Evolutionary conservation across 1,284 basidiomycete species (phyloP).

Genomic region (Irpex sp.): DNA sequence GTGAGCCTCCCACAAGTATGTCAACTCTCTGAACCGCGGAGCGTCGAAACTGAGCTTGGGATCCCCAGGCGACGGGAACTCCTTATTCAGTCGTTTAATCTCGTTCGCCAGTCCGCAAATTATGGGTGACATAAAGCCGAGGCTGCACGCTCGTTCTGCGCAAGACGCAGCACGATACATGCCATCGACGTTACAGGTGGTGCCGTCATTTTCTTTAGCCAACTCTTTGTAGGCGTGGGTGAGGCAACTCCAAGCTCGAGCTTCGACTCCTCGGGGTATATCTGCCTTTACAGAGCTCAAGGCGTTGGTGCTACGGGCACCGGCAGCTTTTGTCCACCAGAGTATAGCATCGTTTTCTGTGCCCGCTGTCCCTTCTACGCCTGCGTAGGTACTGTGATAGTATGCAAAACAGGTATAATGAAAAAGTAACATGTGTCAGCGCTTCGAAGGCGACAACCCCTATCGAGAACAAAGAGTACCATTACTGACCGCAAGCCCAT

Average conservation of each 20-base stretch:
- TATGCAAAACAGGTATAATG: neutral
- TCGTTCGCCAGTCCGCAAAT: neutral
- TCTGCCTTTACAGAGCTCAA: neutral
- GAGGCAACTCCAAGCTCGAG: neutral
- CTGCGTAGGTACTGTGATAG: neutral
- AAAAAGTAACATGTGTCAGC: neutral
- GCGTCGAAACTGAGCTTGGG: neutral
- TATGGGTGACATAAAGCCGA: constrained; percentile 2
- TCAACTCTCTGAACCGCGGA: constrained; percentile 1
- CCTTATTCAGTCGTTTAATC: neutral
- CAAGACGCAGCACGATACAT: constrained; percentile 3
- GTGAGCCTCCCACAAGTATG: constrained; percentile 12
- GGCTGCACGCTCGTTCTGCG: constrained; percentile 1
- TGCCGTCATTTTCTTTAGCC: neutral
- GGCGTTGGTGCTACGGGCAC: neutral
- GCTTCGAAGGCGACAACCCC: neutral
- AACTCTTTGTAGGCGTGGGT: neutral
- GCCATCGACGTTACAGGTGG: constrained; percentile 5
- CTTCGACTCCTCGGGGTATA: neutral
- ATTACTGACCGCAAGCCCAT: neutral
- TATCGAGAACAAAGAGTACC: neutral
- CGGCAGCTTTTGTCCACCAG: neutral
- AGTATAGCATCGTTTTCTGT: neutral
- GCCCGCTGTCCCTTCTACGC: neutral
- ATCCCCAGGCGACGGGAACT: neutral